phyloP scores from a whole-genome alignment of 768 basidiomycete species.

The Macrocybe gigantea region DNA sequence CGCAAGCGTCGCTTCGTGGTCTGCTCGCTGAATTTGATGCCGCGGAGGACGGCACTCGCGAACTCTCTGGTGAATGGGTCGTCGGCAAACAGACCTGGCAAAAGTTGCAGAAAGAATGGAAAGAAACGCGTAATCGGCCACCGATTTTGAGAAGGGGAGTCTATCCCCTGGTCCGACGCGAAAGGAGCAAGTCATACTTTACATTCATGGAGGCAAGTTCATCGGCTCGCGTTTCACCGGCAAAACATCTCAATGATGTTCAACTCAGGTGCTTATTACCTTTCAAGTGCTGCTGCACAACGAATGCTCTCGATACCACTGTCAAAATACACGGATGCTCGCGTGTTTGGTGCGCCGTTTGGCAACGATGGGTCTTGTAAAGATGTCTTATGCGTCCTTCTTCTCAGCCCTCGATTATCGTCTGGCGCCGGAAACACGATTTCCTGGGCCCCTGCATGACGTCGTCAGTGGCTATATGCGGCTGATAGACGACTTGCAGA shows the following conservation, averaged over 20 bases:
- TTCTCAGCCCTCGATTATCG: constrained; percentile 86
- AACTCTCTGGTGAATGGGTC: constrained; percentile 94
- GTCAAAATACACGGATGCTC: constrained; percentile 81
- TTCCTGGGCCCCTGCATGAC: constrained; percentile 86
- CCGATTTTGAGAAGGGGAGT: constrained; percentile 10
- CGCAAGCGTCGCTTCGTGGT: constrained; percentile 68
- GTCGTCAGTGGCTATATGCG: constrained; percentile 84
- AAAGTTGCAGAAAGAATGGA: constrained; percentile 78
- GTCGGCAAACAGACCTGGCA: constrained; percentile 92
- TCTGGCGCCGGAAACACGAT: constrained; percentile 90
- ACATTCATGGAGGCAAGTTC: constrained; percentile 81
- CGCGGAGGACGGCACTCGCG: constrained; percentile 68
- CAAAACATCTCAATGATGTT: background rate
- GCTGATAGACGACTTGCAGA: constrained; percentile 79
- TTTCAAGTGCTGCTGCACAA: constrained; percentile 87
- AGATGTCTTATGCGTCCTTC: constrained; percentile 2
- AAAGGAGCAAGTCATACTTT: constrained; percentile 82
- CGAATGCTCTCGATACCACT: constrained; percentile 86
- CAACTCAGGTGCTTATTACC: constrained; percentile 78
- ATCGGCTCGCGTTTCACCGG: background rate
- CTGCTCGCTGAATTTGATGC: constrained; percentile 74
- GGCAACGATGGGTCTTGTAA: background rate
- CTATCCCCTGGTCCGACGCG: constrained; percentile 23
- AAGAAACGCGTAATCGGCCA: constrained; percentile 30
- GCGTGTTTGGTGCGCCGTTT: constrained; percentile 61